These are phyloP conservation scores for Cladosporium sp. DNA, from an alignment of 2,329 filamentous ascomycete species.

Conservation along the genomic window DNA sequence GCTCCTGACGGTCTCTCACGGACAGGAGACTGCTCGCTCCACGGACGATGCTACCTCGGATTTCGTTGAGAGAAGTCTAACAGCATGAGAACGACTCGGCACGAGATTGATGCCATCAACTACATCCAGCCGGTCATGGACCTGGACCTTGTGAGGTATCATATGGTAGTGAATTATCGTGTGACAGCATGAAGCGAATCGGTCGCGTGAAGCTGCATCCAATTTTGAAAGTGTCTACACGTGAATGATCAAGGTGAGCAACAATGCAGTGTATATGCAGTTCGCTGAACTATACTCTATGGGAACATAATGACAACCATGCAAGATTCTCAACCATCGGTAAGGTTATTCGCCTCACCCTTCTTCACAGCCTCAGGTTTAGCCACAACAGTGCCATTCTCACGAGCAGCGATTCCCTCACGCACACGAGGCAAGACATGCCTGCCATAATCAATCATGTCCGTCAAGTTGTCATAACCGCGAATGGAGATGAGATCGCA, in stretches of 20 bases:
- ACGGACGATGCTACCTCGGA: too few relatives aligned
- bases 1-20: too few relatives aligned
- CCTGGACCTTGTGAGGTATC: background rate
- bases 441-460: constrained; percentile 60
- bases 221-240: background rate
- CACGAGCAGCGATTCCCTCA: constrained; percentile 34
- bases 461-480: constrained; percentile 62
- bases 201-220: background rate
- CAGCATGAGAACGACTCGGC: too few relatives aligned
- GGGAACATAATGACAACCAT: background rate
- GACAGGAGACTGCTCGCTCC: too few relatives aligned
- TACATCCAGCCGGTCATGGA: too few relatives aligned
- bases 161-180: background rate
- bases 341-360: background rate
- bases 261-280: background rate
- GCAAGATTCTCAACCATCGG: background rate
- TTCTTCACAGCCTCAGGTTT: background rate
- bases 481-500: constrained; percentile 61
- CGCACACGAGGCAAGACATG: constrained; percentile 56
- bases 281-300: background rate
- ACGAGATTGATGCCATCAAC: too few relatives aligned
- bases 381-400: constrained; percentile 12
- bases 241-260: background rate
- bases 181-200: background rate
- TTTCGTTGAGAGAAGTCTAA: too few relatives aligned